Evolutionary conservation across 768 basidiomycete species (phyloP).

Genomic region (Cyclocybe aegerita): DNA sequence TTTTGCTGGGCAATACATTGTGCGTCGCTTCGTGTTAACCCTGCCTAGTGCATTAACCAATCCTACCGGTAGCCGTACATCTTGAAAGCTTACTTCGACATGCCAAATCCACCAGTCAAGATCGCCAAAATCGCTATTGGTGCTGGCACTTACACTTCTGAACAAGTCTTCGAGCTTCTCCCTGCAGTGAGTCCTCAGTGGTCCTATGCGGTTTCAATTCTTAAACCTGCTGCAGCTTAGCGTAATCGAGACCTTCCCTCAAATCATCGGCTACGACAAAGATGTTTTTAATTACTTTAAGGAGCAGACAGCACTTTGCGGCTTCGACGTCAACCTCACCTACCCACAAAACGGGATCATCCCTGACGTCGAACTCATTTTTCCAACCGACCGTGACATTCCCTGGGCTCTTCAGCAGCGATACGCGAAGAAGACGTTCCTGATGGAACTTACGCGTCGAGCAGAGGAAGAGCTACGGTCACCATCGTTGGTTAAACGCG

Average conservation of each 20-base stretch:
- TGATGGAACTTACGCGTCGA: conserved; percentile 17
- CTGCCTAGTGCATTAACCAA: not conserved
- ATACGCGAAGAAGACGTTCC: conserved; percentile 20
- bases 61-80: conserved; percentile 61
- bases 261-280: conserved; percentile 70
- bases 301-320: conserved; percentile 60
- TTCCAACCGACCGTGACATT: conserved; percentile 33
- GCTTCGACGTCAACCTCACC: conserved; percentile 63
- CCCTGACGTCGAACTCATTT: conserved; percentile 37
- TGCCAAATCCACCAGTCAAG: conserved; percentile 63
- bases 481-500: conserved; percentile 17
- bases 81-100: conserved; percentile 65
- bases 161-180: conserved; percentile 46
- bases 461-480: conserved; percentile 11
- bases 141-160: conserved; percentile 59
- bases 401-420: conserved; percentile 27
- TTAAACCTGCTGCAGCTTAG: conserved; percentile 36
- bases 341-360: conserved; percentile 63
- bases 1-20: conserved; percentile 74
- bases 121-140: conserved; percentile 71
- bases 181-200: conserved; percentile 46
- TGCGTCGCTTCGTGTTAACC: conserved; percentile 25
- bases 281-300: conserved; percentile 68
- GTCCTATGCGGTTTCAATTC: not conserved
- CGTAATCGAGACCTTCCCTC: conserved; percentile 71